Conservation (phyloP, 352 stramenopile species). For the Globisporangium ultimum region DNA sequence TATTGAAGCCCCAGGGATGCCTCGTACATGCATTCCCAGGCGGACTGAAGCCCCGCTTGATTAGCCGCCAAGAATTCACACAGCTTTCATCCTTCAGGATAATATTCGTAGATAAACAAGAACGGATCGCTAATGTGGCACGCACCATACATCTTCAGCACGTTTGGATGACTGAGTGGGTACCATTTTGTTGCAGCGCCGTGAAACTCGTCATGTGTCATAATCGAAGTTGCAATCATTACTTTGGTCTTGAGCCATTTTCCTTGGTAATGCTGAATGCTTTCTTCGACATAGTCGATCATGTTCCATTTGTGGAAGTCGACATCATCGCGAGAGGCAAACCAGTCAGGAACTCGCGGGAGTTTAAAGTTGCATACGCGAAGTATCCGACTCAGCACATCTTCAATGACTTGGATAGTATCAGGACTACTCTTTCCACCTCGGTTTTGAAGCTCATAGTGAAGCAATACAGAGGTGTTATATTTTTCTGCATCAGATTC, state of each 20-base stretch:
- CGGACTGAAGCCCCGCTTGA: neutral
- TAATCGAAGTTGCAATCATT: neutral
- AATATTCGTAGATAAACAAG: neutral
- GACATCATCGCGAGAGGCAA: conserved; percentile 1
- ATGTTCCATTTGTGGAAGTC: neutral
- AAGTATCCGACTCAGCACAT: too few species aligned
- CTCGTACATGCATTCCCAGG: conserved; percentile 20
- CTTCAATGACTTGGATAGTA: too few species aligned
- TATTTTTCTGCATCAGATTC: neutral
- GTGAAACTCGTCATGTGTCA: neutral
- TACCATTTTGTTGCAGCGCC: neutral
- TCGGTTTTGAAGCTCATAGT: neutral
- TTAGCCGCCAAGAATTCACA: conserved; percentile 3
- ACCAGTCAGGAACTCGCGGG: neutral
- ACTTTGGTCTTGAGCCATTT: conserved; percentile 1
- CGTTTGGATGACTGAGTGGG: conserved; percentile 4
- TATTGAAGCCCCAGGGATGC: conserved; percentile 29
- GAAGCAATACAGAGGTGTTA: neutral
- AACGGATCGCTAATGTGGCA: neutral
- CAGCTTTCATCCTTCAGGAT: neutral
- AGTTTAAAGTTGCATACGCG: neutral
- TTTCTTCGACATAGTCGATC: neutral
- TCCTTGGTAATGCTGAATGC: neutral
- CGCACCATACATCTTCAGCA: conserved; percentile 1
- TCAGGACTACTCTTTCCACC: too few species aligned